Percentiles rank a stretch among this genome's conserved stretches.
Conservation (phyloP, 2,329 filamentous ascomycete genomes). For the Chalaropsis thielavioides region DNA sequence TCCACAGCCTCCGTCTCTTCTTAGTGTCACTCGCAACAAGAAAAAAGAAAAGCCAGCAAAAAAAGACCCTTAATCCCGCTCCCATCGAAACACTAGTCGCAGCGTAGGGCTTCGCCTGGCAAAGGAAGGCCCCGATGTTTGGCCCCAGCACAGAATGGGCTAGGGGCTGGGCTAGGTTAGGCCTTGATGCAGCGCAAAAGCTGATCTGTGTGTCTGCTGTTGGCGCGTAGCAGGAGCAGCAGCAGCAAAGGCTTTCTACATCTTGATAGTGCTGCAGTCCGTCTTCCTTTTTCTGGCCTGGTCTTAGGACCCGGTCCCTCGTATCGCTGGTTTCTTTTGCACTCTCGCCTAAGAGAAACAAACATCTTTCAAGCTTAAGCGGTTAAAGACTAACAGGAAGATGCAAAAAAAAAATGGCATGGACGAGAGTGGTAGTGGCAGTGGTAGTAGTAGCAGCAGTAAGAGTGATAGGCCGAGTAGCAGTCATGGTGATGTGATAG, state of each 20-base stretch:
- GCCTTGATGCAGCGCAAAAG: not conserved
- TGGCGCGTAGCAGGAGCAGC: too few relatives aligned
- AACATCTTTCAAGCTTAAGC: not conserved
- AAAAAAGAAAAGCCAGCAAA: not conserved
- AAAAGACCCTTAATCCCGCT: not conserved
- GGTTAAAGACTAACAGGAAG: not conserved
- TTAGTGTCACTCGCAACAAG: not conserved
- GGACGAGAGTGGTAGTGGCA: too few relatives aligned
- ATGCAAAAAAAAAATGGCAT: too few relatives aligned
- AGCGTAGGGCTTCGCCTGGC: not conserved
- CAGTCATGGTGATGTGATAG: too few relatives aligned
- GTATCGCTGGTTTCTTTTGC: not conserved
- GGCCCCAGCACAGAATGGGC: not conserved
- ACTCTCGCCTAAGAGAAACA: not conserved
- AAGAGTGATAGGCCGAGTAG: too few relatives aligned
- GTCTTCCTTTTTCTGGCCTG: not conserved
- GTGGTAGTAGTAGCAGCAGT: too few relatives aligned
- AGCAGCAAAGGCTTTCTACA: too few relatives aligned
- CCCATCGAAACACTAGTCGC: constrained; percentile 3
- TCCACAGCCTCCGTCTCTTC: not conserved
- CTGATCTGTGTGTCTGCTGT: too few relatives aligned
- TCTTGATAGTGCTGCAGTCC: too few relatives aligned
- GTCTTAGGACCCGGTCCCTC: not conserved
- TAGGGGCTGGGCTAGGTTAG: not conserved
- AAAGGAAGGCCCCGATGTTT: constrained; percentile 3